Conservation (phyloP, 331 rosid genomes). For the Malus hybrid region DNA sequence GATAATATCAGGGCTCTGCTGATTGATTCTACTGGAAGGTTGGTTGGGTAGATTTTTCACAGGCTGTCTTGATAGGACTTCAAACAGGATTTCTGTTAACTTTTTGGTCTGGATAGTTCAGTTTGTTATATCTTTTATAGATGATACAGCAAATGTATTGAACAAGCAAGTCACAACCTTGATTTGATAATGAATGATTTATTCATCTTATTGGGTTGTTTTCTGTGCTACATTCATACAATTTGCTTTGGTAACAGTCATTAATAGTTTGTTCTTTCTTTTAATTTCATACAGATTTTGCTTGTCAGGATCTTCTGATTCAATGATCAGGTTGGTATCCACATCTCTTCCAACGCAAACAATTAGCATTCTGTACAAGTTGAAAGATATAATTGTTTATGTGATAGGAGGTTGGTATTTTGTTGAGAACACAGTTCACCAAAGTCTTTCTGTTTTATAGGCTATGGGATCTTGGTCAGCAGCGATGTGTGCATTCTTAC, state of each 20-base stretch:
- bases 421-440: not conserved
- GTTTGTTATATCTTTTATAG: not conserved
- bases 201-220: not conserved
- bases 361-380: not conserved
- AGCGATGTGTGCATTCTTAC: slow-evolving; percentile 92
- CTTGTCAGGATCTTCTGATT: slow-evolving; percentile 97
- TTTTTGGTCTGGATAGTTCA: not conserved
- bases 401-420: slow-evolving; percentile 8
- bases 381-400: not conserved
- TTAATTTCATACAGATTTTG: slow-evolving; percentile 57
- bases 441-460: slow-evolving; percentile 33
- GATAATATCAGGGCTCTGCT: slow-evolving; percentile 93
- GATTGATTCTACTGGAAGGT: slow-evolving; percentile 95
- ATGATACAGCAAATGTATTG: not conserved
- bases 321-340: slow-evolving; percentile 84
- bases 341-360: not conserved
- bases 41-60: slow-evolving; percentile 16
- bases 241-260: slow-evolving; percentile 1
- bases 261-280: slow-evolving; percentile 2
- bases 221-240: not conserved
- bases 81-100: not conserved
- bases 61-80: not conserved
- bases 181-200: not conserved
- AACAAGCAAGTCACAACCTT: not conserved
- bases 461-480: slow-evolving; percentile 99